phyloP scores from a whole-genome alignment of 2,329 filamentous ascomycete species.

The Exophiala sp. region DNA sequence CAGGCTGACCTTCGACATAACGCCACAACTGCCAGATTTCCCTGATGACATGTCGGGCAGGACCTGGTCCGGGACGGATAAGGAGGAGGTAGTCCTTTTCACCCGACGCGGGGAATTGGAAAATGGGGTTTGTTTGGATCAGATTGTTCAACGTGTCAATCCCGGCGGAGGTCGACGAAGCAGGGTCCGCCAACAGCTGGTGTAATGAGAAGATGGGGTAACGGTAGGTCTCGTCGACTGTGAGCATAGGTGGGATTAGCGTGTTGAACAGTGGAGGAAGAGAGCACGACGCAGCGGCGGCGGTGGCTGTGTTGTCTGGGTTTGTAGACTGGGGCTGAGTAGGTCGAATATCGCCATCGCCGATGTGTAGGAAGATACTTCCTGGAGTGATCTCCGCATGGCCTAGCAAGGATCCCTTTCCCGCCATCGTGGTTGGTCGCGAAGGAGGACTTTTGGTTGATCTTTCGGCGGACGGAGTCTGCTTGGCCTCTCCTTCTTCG shows the following conservation, averaged over 20 bases:
- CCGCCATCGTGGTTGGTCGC: no score
- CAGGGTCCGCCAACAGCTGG: constrained; percentile 8
- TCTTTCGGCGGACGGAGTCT: background rate
- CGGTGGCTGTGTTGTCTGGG: background rate
- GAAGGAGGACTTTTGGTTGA: no score
- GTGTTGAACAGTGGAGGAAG: constrained; percentile 5
- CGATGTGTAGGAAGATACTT: constrained; percentile 17
- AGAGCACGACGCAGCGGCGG: background rate
- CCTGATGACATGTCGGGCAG: constrained; percentile 9
- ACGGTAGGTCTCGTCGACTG: constrained; percentile 13
- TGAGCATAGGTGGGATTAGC: constrained; percentile 23
- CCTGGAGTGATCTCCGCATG: constrained; percentile 11
- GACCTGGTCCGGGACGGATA: constrained; percentile 14
- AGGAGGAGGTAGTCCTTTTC: constrained; percentile 17
- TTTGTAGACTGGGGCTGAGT: constrained; percentile 1
- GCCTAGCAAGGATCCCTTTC: constrained; percentile 5
- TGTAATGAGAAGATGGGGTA: constrained; percentile 24
- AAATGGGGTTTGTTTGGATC: background rate
- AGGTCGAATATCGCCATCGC: constrained; percentile 1
- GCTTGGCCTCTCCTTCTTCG: background rate
- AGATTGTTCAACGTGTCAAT: constrained; percentile 2
- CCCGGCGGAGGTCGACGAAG: background rate
- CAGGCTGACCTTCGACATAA: constrained; percentile 22
- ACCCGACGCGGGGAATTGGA: background rate
- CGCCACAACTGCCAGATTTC: constrained; percentile 28